Percentiles rank a stretch among this genome's conserved stretches.
Conservation (phyloP, 2,329 filamentous ascomycete species). For the Byssochlamys sp. region DNA sequence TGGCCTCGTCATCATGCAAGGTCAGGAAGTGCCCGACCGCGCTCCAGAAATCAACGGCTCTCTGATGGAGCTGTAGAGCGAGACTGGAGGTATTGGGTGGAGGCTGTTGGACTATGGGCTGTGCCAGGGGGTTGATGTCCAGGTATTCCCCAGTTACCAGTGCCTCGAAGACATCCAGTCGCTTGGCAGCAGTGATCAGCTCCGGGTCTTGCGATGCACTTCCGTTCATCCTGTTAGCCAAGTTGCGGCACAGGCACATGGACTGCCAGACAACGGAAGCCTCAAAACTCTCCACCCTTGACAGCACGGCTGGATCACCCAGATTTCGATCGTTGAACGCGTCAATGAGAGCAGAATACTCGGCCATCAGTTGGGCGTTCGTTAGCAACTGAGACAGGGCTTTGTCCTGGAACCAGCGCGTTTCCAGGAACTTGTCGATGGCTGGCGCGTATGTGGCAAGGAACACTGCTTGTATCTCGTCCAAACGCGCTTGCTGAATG, state of each 20-base stretch:
- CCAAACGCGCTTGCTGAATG: slow-evolving; percentile 40
- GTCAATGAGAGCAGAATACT: slow-evolving; percentile 57
- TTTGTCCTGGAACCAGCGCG: slow-evolving; percentile 63
- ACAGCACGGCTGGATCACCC: slow-evolving; percentile 26
- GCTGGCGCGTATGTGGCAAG: slow-evolving; percentile 65
- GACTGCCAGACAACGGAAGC: slow-evolving; percentile 53
- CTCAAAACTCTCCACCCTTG: slow-evolving; percentile 44
- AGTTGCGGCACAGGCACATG: slow-evolving; percentile 44
- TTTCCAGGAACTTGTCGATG: slow-evolving; percentile 69
- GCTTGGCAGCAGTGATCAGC: slow-evolving; percentile 54
- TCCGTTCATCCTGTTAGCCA: slow-evolving; percentile 25
- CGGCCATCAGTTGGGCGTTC: slow-evolving; percentile 52
- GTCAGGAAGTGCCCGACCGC: slow-evolving; percentile 63
- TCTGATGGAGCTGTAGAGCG: slow-evolving; percentile 45
- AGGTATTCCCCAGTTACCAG: slow-evolving; percentile 65
- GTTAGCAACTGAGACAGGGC: slow-evolving; percentile 45
- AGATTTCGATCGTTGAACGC: slow-evolving; percentile 33
- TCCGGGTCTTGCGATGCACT: slow-evolving; percentile 44
- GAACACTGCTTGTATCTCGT: slow-evolving; percentile 63
- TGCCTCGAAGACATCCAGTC: slow-evolving; percentile 66
- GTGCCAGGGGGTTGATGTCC: slow-evolving; percentile 39
- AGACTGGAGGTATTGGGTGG: slow-evolving; percentile 26
- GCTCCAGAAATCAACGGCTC: slow-evolving; percentile 75
- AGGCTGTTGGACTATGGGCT: slow-evolving; percentile 30
- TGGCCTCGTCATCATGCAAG: slow-evolving; percentile 50